phyloP scores from a whole-genome alignment of 495 filamentous ascomycete species.

The Neurospora africana region DNA sequence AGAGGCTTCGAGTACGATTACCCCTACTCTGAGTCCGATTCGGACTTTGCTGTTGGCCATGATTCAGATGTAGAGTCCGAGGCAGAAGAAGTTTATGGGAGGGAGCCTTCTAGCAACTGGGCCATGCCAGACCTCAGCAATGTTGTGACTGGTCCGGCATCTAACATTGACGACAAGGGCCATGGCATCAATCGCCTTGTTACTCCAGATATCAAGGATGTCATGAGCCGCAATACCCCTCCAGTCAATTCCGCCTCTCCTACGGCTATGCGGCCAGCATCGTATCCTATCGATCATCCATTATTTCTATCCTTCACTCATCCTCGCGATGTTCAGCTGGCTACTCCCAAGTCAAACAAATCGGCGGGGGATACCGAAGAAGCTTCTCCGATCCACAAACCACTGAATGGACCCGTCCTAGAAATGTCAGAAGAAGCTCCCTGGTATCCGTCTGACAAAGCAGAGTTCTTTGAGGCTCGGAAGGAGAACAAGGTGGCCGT shows the following conservation, averaged over 20 bases:
- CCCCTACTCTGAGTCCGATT: neutral
- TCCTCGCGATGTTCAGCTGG: neutral
- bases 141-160: neutral
- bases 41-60: neutral
- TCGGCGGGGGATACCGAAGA: conserved; percentile 32
- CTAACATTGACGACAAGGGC: neutral
- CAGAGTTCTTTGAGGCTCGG: conserved; percentile 30
- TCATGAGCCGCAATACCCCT: neutral
- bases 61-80: neutral
- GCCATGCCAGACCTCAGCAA: neutral
- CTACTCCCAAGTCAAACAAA: neutral
- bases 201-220: neutral
- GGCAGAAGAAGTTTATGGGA: neutral
- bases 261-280: neutral
- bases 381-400: conserved; percentile 3
- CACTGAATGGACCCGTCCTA: neutral
- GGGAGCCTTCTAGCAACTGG: neutral
- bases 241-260: conserved; percentile 1
- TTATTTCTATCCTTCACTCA: conserved; percentile 3
- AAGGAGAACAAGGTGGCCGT: conserved; percentile 22
- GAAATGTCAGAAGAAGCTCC: conserved; percentile 15
- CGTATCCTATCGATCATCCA: neutral
- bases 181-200: neutral
- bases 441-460: conserved; percentile 25
- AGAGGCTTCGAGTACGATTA: neutral